Base-by-base conservation (phyloP, 2,329 filamentous ascomycete genomes). In the Pseudopyricularia cyperi region DNA sequence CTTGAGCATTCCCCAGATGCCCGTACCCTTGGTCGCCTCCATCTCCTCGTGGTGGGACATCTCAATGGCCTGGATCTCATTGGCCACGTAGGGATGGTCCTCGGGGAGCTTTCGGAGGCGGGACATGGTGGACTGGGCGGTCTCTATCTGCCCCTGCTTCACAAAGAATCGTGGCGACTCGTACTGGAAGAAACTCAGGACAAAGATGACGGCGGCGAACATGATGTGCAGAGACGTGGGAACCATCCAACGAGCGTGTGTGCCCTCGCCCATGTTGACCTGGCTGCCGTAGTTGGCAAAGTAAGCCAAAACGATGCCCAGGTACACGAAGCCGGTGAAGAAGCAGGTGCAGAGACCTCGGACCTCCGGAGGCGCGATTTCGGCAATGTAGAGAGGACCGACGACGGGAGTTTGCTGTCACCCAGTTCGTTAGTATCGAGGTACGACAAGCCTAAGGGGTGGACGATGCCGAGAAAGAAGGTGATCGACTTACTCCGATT, bases 211-310 rank as follows among this genome's bases (percentile, higher is more conserved):
- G 7, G 76, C 77, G 3, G 84, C 81, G 61, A 89, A 87, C 63
- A 88, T 88, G 63, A 90, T 71, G 62, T 90, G 86, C 55, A 89
- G 70, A 57, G 79, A 80, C 50, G 83, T 87, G 1, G 86, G 85
- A 0, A 87, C 75, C 33, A 51, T 61, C 76, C 76, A 79, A 57
- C 73, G 71, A 53, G 70, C 68, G 55, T 69, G 65, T 8, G 67
- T 69, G 17, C 62, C 56, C 39, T 70, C 66, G n/a, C 65, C 62
- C 30, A 79, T 67, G 60, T 78, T 67, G 26, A 78, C 51, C 54
- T 71, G 63, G 47, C 66, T 69, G 54, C 80, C 80, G 61, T 81
- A 83, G 63, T 80, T 84, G 52, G 83, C 78, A 59, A 88, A 89
- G 67, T 89, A 90, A 9, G 82, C 83, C 17, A 89, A 71, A 59